phyloP scores from a whole-genome alignment of 768 basidiomycete genomes.

The Tylopilus balloui region DNA sequence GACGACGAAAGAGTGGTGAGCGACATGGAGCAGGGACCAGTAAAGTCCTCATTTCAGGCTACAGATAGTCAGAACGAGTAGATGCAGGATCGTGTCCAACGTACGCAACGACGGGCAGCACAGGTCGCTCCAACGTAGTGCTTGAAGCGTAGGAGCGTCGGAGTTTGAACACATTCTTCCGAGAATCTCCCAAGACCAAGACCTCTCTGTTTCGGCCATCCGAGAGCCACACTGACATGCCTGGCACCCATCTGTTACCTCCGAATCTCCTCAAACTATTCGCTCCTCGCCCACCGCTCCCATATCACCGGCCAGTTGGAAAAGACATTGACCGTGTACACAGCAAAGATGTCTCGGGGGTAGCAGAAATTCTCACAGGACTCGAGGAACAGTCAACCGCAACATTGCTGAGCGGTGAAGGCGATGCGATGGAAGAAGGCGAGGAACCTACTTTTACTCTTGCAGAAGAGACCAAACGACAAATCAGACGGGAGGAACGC shows the following conservation, averaged over 20 bases:
- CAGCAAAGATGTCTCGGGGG: slow-evolving; percentile 66
- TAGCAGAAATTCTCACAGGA: slow-evolving; percentile 67
- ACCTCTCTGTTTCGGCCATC: slow-evolving; percentile 6
- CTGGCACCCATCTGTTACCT: slow-evolving; percentile 84
- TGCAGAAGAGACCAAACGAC: slow-evolving; percentile 78
- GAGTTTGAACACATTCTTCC: slow-evolving; percentile 28
- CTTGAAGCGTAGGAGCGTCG: slow-evolving; percentile 12
- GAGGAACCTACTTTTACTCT: slow-evolving; percentile 78
- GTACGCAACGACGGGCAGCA: slow-evolving; percentile 1
- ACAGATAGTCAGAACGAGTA: background rate
- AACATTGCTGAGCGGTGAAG: slow-evolving; percentile 53
- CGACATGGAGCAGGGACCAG: slow-evolving; percentile 11
- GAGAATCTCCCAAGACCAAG: slow-evolving; percentile 6
- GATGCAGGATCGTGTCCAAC: background rate
- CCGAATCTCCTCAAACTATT: slow-evolving; percentile 97
- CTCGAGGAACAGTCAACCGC: slow-evolving; percentile 77
- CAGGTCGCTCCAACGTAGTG: background rate
- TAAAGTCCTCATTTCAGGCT: slow-evolving; percentile 20
- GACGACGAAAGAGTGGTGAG: slow-evolving; percentile 7
- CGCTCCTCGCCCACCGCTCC: slow-evolving; percentile 86
- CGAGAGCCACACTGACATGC: slow-evolving; percentile 32
- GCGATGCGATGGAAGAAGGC: slow-evolving; percentile 77
- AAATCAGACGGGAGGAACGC: slow-evolving; percentile 72
- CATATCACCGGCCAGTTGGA: slow-evolving; percentile 81
- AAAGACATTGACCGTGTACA: slow-evolving; percentile 74